Conservation (phyloP, 306 rosid species). For the Quercus mongolica region DNA sequence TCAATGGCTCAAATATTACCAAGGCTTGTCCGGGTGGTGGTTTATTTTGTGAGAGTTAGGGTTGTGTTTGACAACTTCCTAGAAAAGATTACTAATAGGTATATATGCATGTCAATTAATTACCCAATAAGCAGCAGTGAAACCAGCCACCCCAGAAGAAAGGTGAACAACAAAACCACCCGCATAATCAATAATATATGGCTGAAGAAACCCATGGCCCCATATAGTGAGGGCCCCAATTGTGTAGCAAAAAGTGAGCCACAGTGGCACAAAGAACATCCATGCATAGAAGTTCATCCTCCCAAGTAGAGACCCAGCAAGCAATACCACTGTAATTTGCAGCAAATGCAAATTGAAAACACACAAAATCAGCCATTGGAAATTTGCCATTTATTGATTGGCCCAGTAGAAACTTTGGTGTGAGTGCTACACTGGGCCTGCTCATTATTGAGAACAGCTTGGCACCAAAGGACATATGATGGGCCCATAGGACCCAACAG, state of each 20-base stretch:
- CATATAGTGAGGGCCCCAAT: slow-evolving; percentile 69
- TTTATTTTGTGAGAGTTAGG: not conserved
- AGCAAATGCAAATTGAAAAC: slow-evolving; percentile 64
- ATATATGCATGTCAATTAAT: not conserved
- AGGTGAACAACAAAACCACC: slow-evolving; percentile 78
- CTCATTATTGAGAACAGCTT: slow-evolving; percentile 23
- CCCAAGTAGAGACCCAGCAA: slow-evolving; percentile 74
- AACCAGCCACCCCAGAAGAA: slow-evolving; percentile 77
- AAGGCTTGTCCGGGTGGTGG: not conserved
- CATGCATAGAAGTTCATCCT: slow-evolving; percentile 73
- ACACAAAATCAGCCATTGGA: slow-evolving; percentile 64
- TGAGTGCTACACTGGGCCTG: slow-evolving; percentile 40
- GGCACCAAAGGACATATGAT: slow-evolving; percentile 55
- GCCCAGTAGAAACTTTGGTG: slow-evolving; percentile 22
- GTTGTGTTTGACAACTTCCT: not conserved
- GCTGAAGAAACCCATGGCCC: slow-evolving; percentile 47
- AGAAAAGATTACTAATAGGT: not conserved
- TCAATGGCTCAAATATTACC: no score
- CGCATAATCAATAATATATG: slow-evolving; percentile 52
- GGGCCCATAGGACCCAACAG: slow-evolving; percentile 80
- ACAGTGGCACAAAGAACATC: slow-evolving; percentile 76
- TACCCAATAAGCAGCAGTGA: slow-evolving; percentile 83
- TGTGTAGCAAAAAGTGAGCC: slow-evolving; percentile 61
- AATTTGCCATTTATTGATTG: slow-evolving; percentile 5
- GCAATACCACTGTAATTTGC: slow-evolving; percentile 73